Evolutionary conservation across 2,329 filamentous ascomycete genomes (phyloP), one percentile per base, ranked within the genome.

Genomic region (Didymella lethalis): DNA sequence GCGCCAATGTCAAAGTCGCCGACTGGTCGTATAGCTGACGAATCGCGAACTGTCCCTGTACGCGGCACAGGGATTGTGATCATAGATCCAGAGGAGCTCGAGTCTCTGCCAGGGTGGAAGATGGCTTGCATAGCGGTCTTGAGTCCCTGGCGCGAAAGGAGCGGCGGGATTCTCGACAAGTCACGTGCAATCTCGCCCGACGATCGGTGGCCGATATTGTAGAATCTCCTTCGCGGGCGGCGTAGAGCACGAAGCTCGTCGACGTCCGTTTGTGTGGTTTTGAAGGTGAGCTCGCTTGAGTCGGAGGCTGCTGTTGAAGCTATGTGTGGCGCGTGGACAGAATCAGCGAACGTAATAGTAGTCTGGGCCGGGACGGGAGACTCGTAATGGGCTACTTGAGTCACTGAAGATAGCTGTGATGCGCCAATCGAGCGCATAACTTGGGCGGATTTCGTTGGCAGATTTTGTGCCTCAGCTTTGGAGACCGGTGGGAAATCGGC

Each of bases 361-460:
- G 60, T 58, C 12, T 54, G 62, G 26, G 61, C 44, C 7, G 60
- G 66, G 11, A 55, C 57, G 8, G 52, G 60, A 6, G 16, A 23
- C 23, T 48, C 45, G 1, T 47, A 14, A 5, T 54, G 45, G 20
- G 10, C 40, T 10, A 32, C 20, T 14, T n/a, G 46, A 25, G 55
- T 55, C 11, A 51, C 20, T 4, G 36, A 50, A 8, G 52, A 51
- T 2, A 47, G 47, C 1, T 49, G 8, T 5, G 54, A 50, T 4
- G 23, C 66, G 18, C 74, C 75, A 12, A 81, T 74, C 23, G 60
- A 73, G 32, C 71, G 69, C 28, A 80, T 67, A 32, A 77, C 64
- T 2, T 62, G 54, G 8, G 76, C 70, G 20, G 79, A 68, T n/a
- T 75, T 72, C 20, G 75, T 64, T 1, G 75, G 78, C 6, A 82